Evolutionary conservation across 139 green algal species (phyloP), one percentile per base, ranked within the genome.

Genomic region (Tetradesmus obliquus): DNA sequence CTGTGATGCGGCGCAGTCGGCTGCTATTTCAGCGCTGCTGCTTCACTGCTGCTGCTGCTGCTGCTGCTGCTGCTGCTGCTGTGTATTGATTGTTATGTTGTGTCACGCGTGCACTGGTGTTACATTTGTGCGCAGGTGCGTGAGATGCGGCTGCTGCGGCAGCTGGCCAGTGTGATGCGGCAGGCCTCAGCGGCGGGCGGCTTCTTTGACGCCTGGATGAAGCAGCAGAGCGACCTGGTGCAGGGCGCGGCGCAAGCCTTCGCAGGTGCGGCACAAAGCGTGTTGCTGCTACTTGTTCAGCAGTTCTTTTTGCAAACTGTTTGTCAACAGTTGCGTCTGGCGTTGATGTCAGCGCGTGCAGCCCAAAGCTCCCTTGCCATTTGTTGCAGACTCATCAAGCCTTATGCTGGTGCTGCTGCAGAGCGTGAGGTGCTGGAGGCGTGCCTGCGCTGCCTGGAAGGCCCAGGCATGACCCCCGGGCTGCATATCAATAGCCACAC

Each of bases 201-300:
- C 86, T 94, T 97, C 53, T 99, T 98, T 90, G 97, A 99, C 84
- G 86, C 94, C 54, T 98, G 97, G 97, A 99, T 99, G 97, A 96
- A 97, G 94, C 93, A 93, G 79, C 88, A 97, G 92, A 96, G 90
- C 69, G 97, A 98, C 94, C 82, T 97, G 54, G 97, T 98, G 91
- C 96, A 97, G 93, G 90, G 89, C 55, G 69, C 88, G 60, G 90
- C 90, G 2, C 55, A 85, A 2, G 87, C 91, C n/a, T 93, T 82
- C 72, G 88, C 88, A 62, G 86, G 86, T 86, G 58, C 3, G 88
- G 17, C 5, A 7, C 57, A 62, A 62, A n/a, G n/a, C n/a, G n/a
- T n/a, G n/a, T n/a, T n/a, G n/a, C n/a, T n/a, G n/a, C n/a, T n/a
- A n/a, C n/a, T n/a, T n/a, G n/a, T n/a, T n/a, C n/a, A n/a, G n/a